These are phyloP conservation scores for Sinapis alba DNA, from an alignment of 441 rosid species.

Conservation along the genomic window DNA sequence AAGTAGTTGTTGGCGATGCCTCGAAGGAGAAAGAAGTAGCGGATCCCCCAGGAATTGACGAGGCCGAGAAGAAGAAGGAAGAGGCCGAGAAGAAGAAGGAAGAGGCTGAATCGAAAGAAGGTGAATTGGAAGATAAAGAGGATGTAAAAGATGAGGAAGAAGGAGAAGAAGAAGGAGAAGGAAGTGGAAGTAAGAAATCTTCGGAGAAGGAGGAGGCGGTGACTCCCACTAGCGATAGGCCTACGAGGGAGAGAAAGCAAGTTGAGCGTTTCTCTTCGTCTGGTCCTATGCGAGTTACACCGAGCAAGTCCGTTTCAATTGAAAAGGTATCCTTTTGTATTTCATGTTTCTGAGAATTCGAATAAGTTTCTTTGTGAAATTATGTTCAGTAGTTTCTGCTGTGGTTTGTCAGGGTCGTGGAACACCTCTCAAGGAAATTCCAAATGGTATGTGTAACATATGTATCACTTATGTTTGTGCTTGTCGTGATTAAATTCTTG, in stretches of 20 bases:
- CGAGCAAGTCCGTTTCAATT: slow-evolving; percentile 64
- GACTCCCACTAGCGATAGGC: slow-evolving; percentile 75
- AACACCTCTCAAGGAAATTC: slow-evolving; percentile 84
- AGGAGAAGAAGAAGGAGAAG: slow-evolving; percentile 38
- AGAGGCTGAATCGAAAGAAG: slow-evolving; percentile 27
- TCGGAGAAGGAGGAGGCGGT: slow-evolving; percentile 40
- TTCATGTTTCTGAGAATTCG: background rate
- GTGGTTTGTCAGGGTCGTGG: slow-evolving; percentile 73
- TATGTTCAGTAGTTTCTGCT: background rate
- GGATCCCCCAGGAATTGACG: background rate
- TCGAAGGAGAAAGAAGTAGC: slow-evolving; percentile 17
- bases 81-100: slow-evolving; percentile 27
- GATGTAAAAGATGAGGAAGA: slow-evolving; percentile 21
- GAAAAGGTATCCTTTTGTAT: slow-evolving; percentile 53
- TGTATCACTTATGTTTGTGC: background rate
- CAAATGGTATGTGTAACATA: slow-evolving; percentile 64
- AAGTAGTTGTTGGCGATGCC: slow-evolving; percentile 29
- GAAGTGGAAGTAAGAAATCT: slow-evolving; percentile 40
- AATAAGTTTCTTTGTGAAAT: background rate
- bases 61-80: slow-evolving; percentile 25
- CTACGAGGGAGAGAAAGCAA: slow-evolving; percentile 83
- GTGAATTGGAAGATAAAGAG: slow-evolving; percentile 5
- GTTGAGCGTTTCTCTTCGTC: slow-evolving; percentile 88
- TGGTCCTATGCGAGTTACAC: slow-evolving; percentile 53
- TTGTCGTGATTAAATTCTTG: slow-evolving; percentile 10